Evolutionary conservation across 805 yeast genomes (phyloP).

Genomic region (Wickerhamiella kurtzmanii): DNA sequence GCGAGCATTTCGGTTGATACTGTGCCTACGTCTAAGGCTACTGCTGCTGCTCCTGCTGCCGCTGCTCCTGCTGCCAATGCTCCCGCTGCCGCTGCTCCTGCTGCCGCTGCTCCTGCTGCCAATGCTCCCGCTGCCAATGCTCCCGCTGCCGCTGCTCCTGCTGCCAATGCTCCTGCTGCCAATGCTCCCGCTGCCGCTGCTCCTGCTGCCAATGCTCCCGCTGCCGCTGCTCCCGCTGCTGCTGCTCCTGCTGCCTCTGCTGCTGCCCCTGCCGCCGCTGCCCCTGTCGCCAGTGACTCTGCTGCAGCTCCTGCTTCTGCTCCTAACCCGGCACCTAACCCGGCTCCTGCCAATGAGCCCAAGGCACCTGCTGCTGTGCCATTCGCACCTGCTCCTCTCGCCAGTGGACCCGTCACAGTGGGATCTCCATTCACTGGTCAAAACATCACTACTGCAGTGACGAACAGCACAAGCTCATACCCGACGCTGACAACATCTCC

Average conservation of each 20-base stretch:
- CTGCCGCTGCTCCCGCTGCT: background rate
- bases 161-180: background rate
- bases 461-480: background rate
- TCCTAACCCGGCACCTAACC: background rate
- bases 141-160: background rate
- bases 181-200: background rate
- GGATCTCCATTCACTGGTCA: background rate
- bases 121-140: background rate
- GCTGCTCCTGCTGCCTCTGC: background rate
- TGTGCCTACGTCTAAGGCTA: background rate
- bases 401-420: background rate
- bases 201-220: background rate
- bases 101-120: background rate
- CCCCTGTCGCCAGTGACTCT: background rate
- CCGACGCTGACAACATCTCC: background rate
- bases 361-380: background rate
- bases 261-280: background rate
- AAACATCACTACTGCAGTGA: background rate
- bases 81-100: constrained; percentile 1
- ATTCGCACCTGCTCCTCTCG: background rate
- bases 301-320: background rate
- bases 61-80: background rate
- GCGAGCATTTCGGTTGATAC: background rate
- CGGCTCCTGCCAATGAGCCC: background rate
- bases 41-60: background rate